These are phyloP conservation scores for Candida lessepsii DNA, from an alignment of 805 yeast species.

Conservation along the genomic window DNA sequence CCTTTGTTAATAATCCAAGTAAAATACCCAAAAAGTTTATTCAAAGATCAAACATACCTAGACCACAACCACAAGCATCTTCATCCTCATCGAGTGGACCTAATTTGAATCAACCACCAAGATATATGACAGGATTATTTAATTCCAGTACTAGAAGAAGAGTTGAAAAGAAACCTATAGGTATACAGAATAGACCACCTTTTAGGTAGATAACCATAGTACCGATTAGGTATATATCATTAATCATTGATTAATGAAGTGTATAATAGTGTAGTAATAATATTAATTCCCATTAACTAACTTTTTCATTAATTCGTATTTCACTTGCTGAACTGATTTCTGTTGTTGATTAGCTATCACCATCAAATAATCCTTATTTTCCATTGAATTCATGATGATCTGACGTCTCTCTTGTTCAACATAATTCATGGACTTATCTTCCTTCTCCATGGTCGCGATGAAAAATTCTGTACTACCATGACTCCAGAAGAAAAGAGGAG, in stretches of 20 bases:
- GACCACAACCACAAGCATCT: background rate
- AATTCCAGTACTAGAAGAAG: conserved; percentile 15
- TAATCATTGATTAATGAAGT: background rate
- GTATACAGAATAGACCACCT: conserved; percentile 17
- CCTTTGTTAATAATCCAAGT: conserved; percentile 22
- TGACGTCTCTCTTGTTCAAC: conserved; percentile 32
- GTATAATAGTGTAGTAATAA: conserved; percentile 2
- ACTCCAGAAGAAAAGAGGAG: conserved; percentile 54
- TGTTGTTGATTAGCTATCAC: conserved; percentile 37
- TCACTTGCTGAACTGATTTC: conserved; percentile 44
- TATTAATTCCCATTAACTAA: conserved; percentile 16
- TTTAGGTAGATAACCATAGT: conserved; percentile 15
- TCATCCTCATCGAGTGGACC: conserved; percentile 21
- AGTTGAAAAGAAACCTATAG: conserved; percentile 9
- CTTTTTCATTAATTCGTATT: conserved; percentile 36
- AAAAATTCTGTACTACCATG: conserved; percentile 9
- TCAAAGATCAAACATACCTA: conserved; percentile 1
- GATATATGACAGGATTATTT: conserved; percentile 41
- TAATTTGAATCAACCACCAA: conserved; percentile 43
- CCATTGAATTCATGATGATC: conserved; percentile 38
- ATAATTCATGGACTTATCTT: conserved; percentile 19
- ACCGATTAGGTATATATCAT: too few relatives aligned
- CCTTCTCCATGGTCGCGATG: conserved; percentile 8
- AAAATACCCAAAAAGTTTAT: conserved; percentile 1
- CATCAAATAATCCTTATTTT: conserved; percentile 25